Conservation (phyloP, 768 basidiomycete species). For the Pleurotus pulmonarius region DNA sequence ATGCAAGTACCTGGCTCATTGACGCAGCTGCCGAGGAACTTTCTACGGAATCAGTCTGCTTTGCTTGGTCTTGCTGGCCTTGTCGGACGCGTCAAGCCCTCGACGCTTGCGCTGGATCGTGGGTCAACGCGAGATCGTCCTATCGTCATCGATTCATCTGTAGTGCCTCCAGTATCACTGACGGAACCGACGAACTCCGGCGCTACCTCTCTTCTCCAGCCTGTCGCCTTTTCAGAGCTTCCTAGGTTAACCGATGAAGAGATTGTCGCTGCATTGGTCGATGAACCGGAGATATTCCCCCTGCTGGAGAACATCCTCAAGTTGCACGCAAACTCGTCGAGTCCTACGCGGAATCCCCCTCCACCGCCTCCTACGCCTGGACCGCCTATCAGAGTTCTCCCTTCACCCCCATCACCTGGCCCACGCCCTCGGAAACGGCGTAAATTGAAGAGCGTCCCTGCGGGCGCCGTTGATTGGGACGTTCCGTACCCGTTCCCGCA, state of each 20-base stretch:
- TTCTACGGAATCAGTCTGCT: slow-evolving; percentile 69
- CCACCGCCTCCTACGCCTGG: not conserved
- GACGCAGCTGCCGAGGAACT: slow-evolving; percentile 59
- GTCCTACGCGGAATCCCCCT: not conserved
- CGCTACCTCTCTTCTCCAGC: slow-evolving; percentile 14
- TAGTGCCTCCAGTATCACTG: slow-evolving; percentile 12
- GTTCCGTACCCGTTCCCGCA: slow-evolving; percentile 72
- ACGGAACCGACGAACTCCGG: slow-evolving; percentile 9
- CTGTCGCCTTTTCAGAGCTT: slow-evolving; percentile 36
- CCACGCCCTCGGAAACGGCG: slow-evolving; percentile 45
- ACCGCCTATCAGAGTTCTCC: not conserved
- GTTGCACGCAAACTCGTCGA: slow-evolving; percentile 24
- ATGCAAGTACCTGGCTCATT: slow-evolving; percentile 63
- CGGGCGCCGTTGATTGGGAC: slow-evolving; percentile 81
- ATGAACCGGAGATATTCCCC: slow-evolving; percentile 64
- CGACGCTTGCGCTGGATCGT: slow-evolving; percentile 40
- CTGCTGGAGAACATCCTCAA: slow-evolving; percentile 60
- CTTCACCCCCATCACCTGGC: not conserved
- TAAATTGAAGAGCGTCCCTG: slow-evolving; percentile 65
- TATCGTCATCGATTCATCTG: slow-evolving; percentile 57
- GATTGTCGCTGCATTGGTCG: slow-evolving; percentile 53
- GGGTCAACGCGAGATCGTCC: slow-evolving; percentile 61
- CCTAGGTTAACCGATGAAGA: slow-evolving; percentile 54
- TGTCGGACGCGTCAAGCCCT: slow-evolving; percentile 62
- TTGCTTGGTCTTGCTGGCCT: slow-evolving; percentile 71